Conservation (phyloP, 345 rosid species). For the Acer saccharum region DNA sequence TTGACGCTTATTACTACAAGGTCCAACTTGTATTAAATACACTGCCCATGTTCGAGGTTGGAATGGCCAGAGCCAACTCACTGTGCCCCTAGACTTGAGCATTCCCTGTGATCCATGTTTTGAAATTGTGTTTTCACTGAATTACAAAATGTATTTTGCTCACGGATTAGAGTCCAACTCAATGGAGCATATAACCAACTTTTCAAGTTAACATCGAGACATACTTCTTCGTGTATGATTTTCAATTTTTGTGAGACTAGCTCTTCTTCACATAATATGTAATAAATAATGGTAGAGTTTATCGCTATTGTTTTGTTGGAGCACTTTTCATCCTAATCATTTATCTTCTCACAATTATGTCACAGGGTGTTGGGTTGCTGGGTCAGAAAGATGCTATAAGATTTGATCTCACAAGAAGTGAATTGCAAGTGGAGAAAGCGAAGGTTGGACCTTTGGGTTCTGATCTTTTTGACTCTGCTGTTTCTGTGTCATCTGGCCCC, state of each 20-base stretch:
- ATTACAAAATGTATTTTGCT: background rate
- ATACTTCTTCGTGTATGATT: background rate
- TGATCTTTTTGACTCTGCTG: conserved; percentile 82
- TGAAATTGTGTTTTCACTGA: background rate
- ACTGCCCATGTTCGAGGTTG: background rate
- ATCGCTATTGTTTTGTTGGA: background rate
- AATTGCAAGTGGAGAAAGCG: conserved; percentile 63
- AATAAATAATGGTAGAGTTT: background rate
- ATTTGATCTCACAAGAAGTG: conserved; percentile 68
- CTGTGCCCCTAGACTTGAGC: background rate
- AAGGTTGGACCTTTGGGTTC: conserved; percentile 95
- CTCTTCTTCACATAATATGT: background rate
- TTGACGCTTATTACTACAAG: background rate
- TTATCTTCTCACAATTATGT: conserved; percentile 20
- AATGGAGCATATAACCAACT: background rate
- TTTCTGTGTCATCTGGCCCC: conserved; percentile 66
- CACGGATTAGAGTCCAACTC: background rate
- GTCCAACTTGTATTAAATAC: background rate
- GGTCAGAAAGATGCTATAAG: conserved; percentile 59
- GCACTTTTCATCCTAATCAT: conserved; percentile 4
- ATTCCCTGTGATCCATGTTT: background rate
- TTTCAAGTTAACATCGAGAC: background rate
- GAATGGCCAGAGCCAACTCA: background rate
- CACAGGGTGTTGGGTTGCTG: conserved; percentile 65
- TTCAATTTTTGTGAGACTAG: background rate